Conservation (phyloP, 495 filamentous ascomycete genomes). For the Aspergillus incahuasiensis region DNA sequence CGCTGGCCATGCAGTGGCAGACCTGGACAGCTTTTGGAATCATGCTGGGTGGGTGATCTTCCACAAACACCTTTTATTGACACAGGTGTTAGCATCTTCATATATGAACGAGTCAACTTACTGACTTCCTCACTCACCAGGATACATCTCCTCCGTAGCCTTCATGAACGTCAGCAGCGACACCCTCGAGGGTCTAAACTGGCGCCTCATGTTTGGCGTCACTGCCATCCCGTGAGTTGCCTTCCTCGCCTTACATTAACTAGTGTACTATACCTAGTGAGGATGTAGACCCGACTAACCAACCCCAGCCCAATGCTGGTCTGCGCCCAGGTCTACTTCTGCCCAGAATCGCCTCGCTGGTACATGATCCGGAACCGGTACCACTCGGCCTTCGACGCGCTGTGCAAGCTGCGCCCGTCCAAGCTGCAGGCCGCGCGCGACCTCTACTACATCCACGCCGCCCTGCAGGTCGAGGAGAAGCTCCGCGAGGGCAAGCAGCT, state of each 20-base stretch:
- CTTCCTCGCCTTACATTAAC: no score
- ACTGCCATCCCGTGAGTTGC: constrained; percentile 33
- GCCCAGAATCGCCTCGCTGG: constrained; percentile 66
- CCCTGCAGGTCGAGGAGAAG: constrained; percentile 39
- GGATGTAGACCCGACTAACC: no score
- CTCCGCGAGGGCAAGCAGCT: constrained; percentile 42
- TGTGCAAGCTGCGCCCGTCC: constrained; percentile 39
- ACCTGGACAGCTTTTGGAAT: constrained; percentile 74
- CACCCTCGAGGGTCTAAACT: constrained; percentile 45
- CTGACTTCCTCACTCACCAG: neutral
- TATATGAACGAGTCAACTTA: no score
- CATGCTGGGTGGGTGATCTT: constrained; percentile 56
- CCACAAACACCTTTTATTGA: no score
- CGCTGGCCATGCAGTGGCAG: constrained; percentile 61
- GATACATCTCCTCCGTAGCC: constrained; percentile 65
- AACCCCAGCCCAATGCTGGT: constrained; percentile 32
- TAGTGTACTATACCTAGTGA: no score
- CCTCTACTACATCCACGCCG: constrained; percentile 50
- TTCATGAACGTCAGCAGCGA: constrained; percentile 43
- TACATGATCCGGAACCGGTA: constrained; percentile 52
- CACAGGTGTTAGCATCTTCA: no score
- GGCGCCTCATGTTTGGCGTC: constrained; percentile 46
- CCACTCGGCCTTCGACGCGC: constrained; percentile 40
- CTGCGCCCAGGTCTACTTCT: constrained; percentile 52
- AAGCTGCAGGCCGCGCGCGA: constrained; percentile 50